Evolutionary conservation across 164 flowering plant genomes (phyloP).

Genomic region (Stephania japonica): DNA sequence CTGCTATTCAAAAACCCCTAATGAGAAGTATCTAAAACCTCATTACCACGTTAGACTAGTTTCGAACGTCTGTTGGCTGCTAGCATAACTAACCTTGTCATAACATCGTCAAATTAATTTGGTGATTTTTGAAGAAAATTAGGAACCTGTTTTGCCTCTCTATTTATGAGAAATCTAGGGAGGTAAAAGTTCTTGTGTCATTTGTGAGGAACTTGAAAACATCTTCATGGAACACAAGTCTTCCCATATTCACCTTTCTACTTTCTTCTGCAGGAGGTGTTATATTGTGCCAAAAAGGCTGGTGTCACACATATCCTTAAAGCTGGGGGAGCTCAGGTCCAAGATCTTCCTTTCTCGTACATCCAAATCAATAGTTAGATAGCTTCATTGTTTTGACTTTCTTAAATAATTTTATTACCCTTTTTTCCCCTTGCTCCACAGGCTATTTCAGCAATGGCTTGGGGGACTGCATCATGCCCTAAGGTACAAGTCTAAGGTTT

Average conservation of each 20-base stretch:
- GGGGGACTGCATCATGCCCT: slow-evolving; percentile 97
- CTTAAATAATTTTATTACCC: not conserved
- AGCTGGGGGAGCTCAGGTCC: slow-evolving; percentile 99
- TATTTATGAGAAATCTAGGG: no score
- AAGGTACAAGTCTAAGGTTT: slow-evolving; percentile 45
- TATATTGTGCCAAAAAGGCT: slow-evolving; percentile 96
- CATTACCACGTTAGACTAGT: no score
- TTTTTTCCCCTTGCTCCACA: slow-evolving; percentile 21
- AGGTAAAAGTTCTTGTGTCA: no score
- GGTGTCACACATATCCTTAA: slow-evolving; percentile 98
- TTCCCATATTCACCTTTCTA: not conserved
- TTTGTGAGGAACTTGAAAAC: not conserved
- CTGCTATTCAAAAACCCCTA: no score
- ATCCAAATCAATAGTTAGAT: not conserved
- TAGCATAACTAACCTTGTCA: no score
- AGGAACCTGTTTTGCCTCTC: no score
- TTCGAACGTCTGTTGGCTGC: no score
- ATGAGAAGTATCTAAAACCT: no score
- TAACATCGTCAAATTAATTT: no score
- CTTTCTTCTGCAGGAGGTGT: slow-evolving; percentile 60
- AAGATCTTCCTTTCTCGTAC: not conserved
- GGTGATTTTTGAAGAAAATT: no score
- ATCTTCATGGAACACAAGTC: not conserved
- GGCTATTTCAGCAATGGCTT: slow-evolving; percentile 99
- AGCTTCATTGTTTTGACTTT: not conserved